Percentiles rank a stretch among this genome's conserved stretches.
Evolutionary conservation across 805 yeast genomes (phyloP).

Genomic region (Suhomyces prunicola): DNA sequence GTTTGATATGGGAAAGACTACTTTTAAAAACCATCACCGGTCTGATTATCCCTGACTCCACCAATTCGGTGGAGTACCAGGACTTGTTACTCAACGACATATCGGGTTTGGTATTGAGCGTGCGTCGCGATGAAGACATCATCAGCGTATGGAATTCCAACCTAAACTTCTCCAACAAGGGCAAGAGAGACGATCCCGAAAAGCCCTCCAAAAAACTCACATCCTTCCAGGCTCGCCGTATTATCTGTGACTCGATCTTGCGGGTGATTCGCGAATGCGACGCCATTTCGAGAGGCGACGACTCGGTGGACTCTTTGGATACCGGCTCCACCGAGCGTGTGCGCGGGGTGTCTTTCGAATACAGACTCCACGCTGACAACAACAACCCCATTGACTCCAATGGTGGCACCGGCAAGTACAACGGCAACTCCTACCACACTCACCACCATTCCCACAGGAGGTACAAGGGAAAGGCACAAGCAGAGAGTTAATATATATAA

Average conservation of each 20-base stretch:
- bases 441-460: conserved; percentile 6
- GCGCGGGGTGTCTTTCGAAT: conserved; percentile 45
- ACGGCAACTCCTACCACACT: conserved; percentile 1
- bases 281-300: conserved; percentile 36
- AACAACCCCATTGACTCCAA: conserved; percentile 9
- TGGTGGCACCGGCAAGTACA: conserved; percentile 4
- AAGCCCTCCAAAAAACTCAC: conserved; percentile 31
- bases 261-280: conserved; percentile 49
- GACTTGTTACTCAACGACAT: conserved; percentile 47
- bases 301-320: conserved; percentile 29
- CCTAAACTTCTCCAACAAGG: conserved; percentile 28
- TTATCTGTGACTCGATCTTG: conserved; percentile 46
- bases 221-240: conserved; percentile 43
- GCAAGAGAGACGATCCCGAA: conserved; percentile 17
- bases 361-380: conserved; percentile 44
- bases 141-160: conserved; percentile 62
- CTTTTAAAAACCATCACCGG: conserved; percentile 52
- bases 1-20: conserved; percentile 55
- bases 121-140: conserved; percentile 57
- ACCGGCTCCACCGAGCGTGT: conserved; percentile 40
- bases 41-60: conserved; percentile 39
- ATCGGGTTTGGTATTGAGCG: conserved; percentile 57
- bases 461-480: conserved; percentile 2
- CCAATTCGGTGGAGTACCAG: conserved; percentile 30
- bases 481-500: not conserved